phyloP scores from a whole-genome alignment of 2,329 filamentous ascomycete genomes.

The Talaromyces sp. region DNA sequence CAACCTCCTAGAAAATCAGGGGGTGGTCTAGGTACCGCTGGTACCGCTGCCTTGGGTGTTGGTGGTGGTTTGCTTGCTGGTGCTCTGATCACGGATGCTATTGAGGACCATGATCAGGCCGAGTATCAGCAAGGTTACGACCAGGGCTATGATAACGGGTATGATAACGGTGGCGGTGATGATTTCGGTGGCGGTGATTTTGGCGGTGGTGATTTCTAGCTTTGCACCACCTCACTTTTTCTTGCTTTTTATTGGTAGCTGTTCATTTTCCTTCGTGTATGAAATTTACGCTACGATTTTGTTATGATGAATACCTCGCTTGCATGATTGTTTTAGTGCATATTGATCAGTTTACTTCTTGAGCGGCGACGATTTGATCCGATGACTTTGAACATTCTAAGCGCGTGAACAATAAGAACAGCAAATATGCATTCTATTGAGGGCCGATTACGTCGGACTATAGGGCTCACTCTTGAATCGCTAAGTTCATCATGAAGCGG shows the following conservation, averaged over 20 bases:
- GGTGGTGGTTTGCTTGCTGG: constrained; percentile 81
- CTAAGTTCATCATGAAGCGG: neutral
- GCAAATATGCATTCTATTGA: neutral
- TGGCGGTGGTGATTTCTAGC: constrained; percentile 32
- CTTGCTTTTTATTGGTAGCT: neutral
- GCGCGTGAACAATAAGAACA: neutral
- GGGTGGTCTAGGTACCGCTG: constrained; percentile 60
- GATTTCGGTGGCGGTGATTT: constrained; percentile 30
- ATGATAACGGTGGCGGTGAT: constrained; percentile 28
- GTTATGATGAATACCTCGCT: neutral
- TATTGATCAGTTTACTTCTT: neutral
- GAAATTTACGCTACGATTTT: neutral
- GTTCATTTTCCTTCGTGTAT: neutral
- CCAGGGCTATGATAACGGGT: constrained; percentile 26
- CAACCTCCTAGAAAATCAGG: constrained; percentile 42
- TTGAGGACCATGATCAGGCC: constrained; percentile 62
- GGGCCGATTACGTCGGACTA: neutral
- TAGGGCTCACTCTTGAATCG: neutral
- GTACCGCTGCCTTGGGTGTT: constrained; percentile 71
- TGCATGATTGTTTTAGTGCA: neutral
- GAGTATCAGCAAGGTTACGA: constrained; percentile 39
- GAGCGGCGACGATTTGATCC: neutral
- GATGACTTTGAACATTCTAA: neutral
- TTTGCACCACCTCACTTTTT: neutral
- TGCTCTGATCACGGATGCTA: constrained; percentile 63